phyloP scores from a whole-genome alignment of 225 moss, liverwort and hornwort genomes.

The Pseudoscleropodium purum region DNA sequence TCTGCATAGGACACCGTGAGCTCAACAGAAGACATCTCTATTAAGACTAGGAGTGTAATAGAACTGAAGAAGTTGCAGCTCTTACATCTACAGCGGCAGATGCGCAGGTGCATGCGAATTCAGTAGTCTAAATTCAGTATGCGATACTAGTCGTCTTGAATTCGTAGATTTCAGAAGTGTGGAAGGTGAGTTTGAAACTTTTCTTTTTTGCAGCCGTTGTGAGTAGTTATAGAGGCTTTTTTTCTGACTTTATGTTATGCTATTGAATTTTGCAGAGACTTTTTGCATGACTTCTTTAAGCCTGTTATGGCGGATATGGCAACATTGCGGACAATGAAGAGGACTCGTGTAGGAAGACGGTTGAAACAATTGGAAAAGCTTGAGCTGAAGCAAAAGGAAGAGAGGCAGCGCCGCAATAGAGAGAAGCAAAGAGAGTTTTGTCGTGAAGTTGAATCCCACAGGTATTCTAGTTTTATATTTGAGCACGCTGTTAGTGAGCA shows the following conservation, averaged over 20 bases:
- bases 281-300: constrained; percentile 89
- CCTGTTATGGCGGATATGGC: constrained; percentile 64
- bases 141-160: neutral
- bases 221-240: neutral
- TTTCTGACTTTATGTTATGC: neutral
- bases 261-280: constrained; percentile 51
- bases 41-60: constrained; percentile 95
- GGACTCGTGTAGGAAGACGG: constrained; percentile 76
- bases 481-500: neutral
- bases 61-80: constrained; percentile 94
- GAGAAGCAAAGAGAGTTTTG: constrained; percentile 96
- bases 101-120: constrained; percentile 61
- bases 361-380: constrained; percentile 94
- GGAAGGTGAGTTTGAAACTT: neutral
- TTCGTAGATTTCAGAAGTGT: neutral
- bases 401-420: constrained; percentile 78
- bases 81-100: constrained; percentile 64
- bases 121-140: neutral
- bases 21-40: constrained; percentile 76
- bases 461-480: constrained; percentile 23
- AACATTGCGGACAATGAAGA: constrained; percentile 69
- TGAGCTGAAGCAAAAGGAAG: constrained; percentile 95
- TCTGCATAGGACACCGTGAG: constrained; percentile 69
- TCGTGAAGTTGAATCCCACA: constrained; percentile 87
- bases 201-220: neutral